A percentile compares a stretch with the other conserved stretches of the same genome.
Evolutionary conservation across 2,329 filamentous ascomycete genomes (phyloP).

Genomic region (Dothiorella sarmentorum): DNA sequence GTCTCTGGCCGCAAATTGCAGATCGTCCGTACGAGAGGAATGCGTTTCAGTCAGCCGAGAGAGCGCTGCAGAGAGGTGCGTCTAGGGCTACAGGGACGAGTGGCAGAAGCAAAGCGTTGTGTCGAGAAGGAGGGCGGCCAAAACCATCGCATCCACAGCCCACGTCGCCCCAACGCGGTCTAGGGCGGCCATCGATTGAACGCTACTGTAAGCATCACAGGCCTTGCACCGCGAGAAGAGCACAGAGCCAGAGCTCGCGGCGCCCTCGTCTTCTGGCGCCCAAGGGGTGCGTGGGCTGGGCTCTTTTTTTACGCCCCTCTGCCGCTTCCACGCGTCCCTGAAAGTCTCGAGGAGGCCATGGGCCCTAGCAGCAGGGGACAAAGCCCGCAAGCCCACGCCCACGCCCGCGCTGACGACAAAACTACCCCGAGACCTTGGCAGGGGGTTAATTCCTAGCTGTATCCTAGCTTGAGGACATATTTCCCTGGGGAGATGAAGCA

Average conservation of each 20-base stretch:
- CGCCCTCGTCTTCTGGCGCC: constrained; percentile 4
- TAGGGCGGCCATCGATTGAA: constrained; percentile 12
- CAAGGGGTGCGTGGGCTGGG: not conserved
- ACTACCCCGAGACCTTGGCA: too few species aligned
- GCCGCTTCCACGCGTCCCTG: constrained; percentile 15
- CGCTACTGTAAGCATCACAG: constrained; percentile 15
- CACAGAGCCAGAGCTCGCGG: constrained; percentile 7
- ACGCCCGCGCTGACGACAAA: constrained; percentile 11
- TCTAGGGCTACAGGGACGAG: constrained; percentile 4
- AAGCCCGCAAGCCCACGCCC: not conserved
- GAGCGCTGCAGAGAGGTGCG: constrained; percentile 9
- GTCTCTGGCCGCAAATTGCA: constrained; percentile 18
- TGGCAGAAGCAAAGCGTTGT: constrained; percentile 6
- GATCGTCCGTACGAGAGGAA: constrained; percentile 18
- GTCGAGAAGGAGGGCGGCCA: constrained; percentile 17
- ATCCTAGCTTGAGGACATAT: too few species aligned
- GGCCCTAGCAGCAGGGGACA: constrained; percentile 1
- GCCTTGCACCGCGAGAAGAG: not conserved
- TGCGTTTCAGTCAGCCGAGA: constrained; percentile 18
- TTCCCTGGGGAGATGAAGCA: too few species aligned
- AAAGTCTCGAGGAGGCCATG: not conserved
- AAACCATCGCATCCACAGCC: constrained; percentile 13
- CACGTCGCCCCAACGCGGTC: constrained; percentile 15
- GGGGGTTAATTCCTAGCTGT: too few species aligned
- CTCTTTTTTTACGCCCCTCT: constrained; percentile 10